phyloP scores from a whole-genome alignment of 768 basidiomycete species.

The Mycena belliarum region DNA sequence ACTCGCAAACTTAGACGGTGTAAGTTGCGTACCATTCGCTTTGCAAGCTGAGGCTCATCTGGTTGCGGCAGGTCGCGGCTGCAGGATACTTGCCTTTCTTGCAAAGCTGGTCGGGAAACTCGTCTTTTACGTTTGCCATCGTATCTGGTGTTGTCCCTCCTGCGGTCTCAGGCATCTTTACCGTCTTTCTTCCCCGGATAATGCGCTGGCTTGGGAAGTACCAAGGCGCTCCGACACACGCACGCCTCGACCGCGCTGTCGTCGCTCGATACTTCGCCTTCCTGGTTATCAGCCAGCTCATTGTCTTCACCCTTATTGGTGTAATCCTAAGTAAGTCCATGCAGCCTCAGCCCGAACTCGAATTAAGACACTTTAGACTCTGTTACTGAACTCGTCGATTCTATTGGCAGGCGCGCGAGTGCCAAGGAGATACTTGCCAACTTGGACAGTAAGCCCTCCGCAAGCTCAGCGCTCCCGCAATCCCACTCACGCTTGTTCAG shows the following conservation, averaged over 20 bases:
- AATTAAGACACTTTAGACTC: conserved; percentile 25
- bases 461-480: not conserved
- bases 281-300: conserved; percentile 79
- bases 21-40: conserved; percentile 40
- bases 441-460: conserved; percentile 32
- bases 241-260: conserved; percentile 74
- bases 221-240: conserved; percentile 51
- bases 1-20: conserved; percentile 77
- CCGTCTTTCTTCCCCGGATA: conserved; percentile 72
- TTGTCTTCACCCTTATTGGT: conserved; percentile 82
- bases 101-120: conserved; percentile 56
- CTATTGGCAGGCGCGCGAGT: conserved; percentile 28
- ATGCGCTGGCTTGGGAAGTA: conserved; percentile 76
- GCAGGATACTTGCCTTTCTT: conserved; percentile 64
- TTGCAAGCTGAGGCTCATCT: not conserved
- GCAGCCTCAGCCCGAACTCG: not conserved
- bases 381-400: conserved; percentile 32
- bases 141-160: conserved; percentile 86
- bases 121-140: conserved; percentile 63
- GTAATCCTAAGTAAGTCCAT: conserved; percentile 61
- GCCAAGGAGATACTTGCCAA: conserved; percentile 31
- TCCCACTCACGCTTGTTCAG: conserved; percentile 32
- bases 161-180: conserved; percentile 70
- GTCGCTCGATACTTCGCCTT: conserved; percentile 84
- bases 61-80: conserved; percentile 36